phyloP scores from a whole-genome alignment of 192 early-diverging fungal genomes.

The Pecoramyces ruminantium region DNA sequence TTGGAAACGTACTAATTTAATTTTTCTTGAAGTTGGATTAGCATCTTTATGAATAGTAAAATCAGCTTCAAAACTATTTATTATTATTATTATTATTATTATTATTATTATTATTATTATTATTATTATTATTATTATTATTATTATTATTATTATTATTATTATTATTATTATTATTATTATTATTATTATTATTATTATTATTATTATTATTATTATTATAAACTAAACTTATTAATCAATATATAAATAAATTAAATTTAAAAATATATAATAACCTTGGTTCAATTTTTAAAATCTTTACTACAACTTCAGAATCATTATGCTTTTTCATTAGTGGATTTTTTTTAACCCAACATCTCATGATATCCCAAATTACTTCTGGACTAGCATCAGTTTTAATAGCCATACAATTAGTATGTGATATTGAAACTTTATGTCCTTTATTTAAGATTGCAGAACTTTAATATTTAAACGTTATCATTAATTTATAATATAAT shows the following conservation, averaged over 20 bases:
- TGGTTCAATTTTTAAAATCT: constrained; percentile 28
- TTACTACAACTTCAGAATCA: constrained; percentile 40
- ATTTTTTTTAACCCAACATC: constrained; percentile 52
- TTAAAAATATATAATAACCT: neutral
- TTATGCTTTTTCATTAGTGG: constrained; percentile 51
- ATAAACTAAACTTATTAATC: too few species aligned
- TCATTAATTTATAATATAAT: too few species aligned
- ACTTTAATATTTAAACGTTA: constrained; percentile 14
- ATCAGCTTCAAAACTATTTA: constrained; percentile 34
- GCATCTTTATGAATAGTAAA: constrained; percentile 59
- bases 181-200: too few species aligned
- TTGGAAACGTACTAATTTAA: constrained; percentile 82
- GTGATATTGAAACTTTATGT: constrained; percentile 73
- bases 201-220: too few species aligned
- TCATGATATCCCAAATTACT: constrained; percentile 87
- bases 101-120: too few species aligned
- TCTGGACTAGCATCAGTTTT: constrained; percentile 81
- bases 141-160: too few species aligned
- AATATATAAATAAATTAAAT: neutral
- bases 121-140: too few species aligned
- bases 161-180: too few species aligned
- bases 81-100: too few species aligned
- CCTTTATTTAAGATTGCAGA: constrained; percentile 86
- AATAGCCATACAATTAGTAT: constrained; percentile 58
- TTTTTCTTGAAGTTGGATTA: constrained; percentile 53